Evolutionary conservation across 129 eudicot genomes (phyloP).

Genomic region (Tanacetum coccineum): DNA sequence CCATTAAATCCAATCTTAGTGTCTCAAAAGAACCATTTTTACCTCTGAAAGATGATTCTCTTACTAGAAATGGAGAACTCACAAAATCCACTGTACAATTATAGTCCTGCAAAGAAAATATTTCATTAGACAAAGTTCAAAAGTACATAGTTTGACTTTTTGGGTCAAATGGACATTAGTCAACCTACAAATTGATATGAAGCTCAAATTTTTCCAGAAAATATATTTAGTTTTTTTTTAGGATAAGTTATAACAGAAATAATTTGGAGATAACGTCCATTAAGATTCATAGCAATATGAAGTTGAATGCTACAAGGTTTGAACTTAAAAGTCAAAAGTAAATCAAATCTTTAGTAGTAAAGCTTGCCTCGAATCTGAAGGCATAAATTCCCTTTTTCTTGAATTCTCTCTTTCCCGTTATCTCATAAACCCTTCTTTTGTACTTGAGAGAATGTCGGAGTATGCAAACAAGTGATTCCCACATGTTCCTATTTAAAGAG

Average conservation of each 20-base stretch:
- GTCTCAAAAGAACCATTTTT: conserved; percentile 70
- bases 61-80: conserved; percentile 80
- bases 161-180: conserved; percentile 12
- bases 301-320: conserved; percentile 8
- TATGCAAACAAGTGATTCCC: conserved; percentile 97
- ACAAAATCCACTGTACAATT: conserved; percentile 89
- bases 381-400: conserved; percentile 87
- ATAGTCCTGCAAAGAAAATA: conserved; percentile 60
- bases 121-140: conserved; percentile 8
- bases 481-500: conserved; percentile 93
- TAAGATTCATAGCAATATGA: conserved; percentile 8
- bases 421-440: conserved; percentile 72
- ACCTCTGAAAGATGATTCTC: conserved; percentile 56
- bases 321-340: conserved; percentile 11
- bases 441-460: conserved; percentile 61
- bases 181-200: conserved; percentile 8
- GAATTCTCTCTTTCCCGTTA: conserved; percentile 69
- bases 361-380: conserved; percentile 87
- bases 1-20: conserved; percentile 86
- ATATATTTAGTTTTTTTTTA: neutral
- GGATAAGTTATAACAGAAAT: neutral
- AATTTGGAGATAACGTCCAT: neutral
- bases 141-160: conserved; percentile 15
- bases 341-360: neutral
- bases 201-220: neutral